Evolutionary conservation across 352 stramenopile species (phyloP), one percentile per base, ranked within the genome.

Genomic region (Phytopythium aichiense): DNA sequence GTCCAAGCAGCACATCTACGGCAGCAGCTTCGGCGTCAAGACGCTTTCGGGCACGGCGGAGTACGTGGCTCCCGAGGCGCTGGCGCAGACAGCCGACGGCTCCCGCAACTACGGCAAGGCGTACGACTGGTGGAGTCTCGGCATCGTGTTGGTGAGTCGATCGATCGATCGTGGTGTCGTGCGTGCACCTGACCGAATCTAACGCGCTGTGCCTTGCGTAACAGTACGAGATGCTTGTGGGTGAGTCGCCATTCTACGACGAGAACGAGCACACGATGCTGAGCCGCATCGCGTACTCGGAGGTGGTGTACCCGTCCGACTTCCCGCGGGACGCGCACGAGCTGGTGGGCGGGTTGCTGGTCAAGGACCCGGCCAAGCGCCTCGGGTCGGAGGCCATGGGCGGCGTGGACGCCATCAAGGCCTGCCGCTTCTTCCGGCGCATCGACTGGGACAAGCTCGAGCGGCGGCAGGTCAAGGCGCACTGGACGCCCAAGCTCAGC

Each of bases 111-210:
- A 96, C 57, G 87, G 87, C 64, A 96, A 96, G 60, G 79, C 81
- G 20, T 96, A 94, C 69, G 87, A 96, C 63, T 96, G 87, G 87
- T 96, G 87, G 87, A 94, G 85, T 67, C 80, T 96, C 28, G 87
- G 87, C 13, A 63, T 96, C 38, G 87, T 96, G 38, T 74, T 95
- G 52, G 87, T 95, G 82, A 53, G 81, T 89, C 18, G 43, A 2
- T 6, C 57, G 37, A 28, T 57, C 22, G 4, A 7, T 9, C 33
- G n/a, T 15, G 48, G 61, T 46, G 48, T 76, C 43, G 31, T 30
- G 30, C 30, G 4, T 64, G 4, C 7, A 5, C 28, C 28, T 31
- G 28, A 31, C 28, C 3, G 28, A 31, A 31, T 31, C 28, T 38
- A 35, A 40, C 58, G 20, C 60, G 38, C 25, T 58, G n/a, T 16